Evolutionary conservation across 768 basidiomycete genomes (phyloP).

Genomic region (Psilocybe cubensis): DNA sequence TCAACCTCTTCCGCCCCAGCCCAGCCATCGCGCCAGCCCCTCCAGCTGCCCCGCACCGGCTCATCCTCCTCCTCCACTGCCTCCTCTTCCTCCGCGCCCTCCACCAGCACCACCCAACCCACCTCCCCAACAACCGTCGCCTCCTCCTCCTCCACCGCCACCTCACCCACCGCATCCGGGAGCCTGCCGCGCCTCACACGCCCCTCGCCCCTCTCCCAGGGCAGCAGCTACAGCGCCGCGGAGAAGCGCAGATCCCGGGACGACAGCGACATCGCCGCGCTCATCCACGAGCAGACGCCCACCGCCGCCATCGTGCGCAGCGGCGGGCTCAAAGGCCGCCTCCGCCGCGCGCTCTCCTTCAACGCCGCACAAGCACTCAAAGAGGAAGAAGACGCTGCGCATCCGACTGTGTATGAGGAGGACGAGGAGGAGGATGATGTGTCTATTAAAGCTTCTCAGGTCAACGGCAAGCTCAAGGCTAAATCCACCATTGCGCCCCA

Average conservation of each 20-base stretch:
- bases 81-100: slow-evolving; percentile 42
- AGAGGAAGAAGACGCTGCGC: slow-evolving; percentile 44
- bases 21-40: slow-evolving; percentile 12
- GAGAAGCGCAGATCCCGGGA: slow-evolving; percentile 81
- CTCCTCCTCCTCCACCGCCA: slow-evolving; percentile 39
- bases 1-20: not conserved
- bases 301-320: slow-evolving; percentile 48
- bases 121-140: slow-evolving; percentile 36
- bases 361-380: slow-evolving; percentile 53
- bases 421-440: slow-evolving; percentile 46
- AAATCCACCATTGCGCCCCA: slow-evolving; percentile 31
- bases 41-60: slow-evolving; percentile 19
- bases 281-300: slow-evolving; percentile 46
- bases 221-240: slow-evolving; percentile 57
- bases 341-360: slow-evolving; percentile 75
- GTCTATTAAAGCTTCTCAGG: slow-evolving; percentile 50
- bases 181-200: slow-evolving; percentile 43
- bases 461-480: slow-evolving; percentile 36
- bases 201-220: slow-evolving; percentile 75
- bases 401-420: slow-evolving; percentile 2
- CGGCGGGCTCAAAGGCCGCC: slow-evolving; percentile 75
- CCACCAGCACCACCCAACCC: slow-evolving; percentile 29
- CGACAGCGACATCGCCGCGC: slow-evolving; percentile 69
- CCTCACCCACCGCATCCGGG: slow-evolving; percentile 34
- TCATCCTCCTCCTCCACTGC: slow-evolving; percentile 50